Evolutionary conservation across 148 eudicot genomes (phyloP), one percentile per base, ranked within the genome.

Genomic region (Rhododendron molle): DNA sequence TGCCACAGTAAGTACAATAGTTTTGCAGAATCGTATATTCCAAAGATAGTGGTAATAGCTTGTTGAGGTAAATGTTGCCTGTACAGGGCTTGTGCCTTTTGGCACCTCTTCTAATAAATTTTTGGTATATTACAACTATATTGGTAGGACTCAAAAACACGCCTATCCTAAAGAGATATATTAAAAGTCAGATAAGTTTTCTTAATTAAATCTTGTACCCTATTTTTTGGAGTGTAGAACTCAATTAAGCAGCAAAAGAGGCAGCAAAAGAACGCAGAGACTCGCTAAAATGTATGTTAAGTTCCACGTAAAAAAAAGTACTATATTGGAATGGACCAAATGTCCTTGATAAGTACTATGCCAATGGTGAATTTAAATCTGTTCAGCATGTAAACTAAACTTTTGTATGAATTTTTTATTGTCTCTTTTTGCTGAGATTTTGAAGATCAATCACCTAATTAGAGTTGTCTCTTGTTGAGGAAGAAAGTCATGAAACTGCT

Each of bases 1-100:
- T 83, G 62, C 84, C 91, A 78, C 85, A 74, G 91, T 90, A 86
- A 88, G 91, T 86, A 79, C 85, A 36, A 26, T 58, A 58, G 65
- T 26, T 67, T 67, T n/a, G 30, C 28, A 3, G 28, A 62, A 62
- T 23, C 13, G 1, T 62, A 23, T 62, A 23, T 23, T 26, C 73
- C 4, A 67, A 26, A 67, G 73, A 67, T 67, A 26, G 73, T 3
- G 32, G 73, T 67, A 23, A 10, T 67, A 67, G 73, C 15, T 67
- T 67, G 13, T 67, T 28, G 32, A 67, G 73, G 73, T 62, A 62
- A 1, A 62, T 62, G 30, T n/a, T 62, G 71, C n/a, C 71, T 62
- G 71, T 62, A 10, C 28, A 62, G 71, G 71, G 30, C 71, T 62
- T 62, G 71, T 62, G 71, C 65, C 23, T 60, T 60, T 60, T 7